A percentile compares a stretch with the other conserved stretches of the same genome.
phyloP scores from a whole-genome alignment of 2,329 filamentous ascomycete genomes.

The Balansia obtecta region DNA sequence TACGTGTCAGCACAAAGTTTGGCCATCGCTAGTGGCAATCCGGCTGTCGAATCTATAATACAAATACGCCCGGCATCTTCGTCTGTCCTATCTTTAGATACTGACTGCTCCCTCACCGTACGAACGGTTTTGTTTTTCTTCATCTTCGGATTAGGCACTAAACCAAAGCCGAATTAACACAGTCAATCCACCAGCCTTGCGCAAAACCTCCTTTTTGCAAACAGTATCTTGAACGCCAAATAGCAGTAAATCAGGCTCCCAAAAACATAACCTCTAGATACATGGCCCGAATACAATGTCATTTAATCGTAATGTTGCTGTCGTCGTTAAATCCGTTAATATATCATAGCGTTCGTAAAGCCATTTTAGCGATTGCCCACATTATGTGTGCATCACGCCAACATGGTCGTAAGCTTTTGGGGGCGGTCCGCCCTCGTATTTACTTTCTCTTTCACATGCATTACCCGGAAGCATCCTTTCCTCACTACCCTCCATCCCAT shows the following conservation, averaged over 20 bases:
- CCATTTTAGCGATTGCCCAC: not conserved
- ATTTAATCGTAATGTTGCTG: constrained; percentile 1
- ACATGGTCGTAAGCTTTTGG: not conserved
- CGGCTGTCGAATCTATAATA: constrained; percentile 8
- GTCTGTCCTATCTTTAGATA: not conserved
- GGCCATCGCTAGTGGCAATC: not conserved
- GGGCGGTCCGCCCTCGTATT: not conserved
- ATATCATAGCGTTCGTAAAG: constrained; percentile 7
- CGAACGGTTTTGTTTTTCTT: not conserved
- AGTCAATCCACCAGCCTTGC: not conserved
- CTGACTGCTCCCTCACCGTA: not conserved
- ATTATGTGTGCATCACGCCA: constrained; percentile 1
- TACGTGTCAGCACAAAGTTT: not conserved
- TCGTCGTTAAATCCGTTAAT: constrained; percentile 5
- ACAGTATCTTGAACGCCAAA: not conserved
- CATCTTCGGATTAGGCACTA: not conserved
- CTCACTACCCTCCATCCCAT: not conserved
- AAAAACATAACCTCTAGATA: not conserved
- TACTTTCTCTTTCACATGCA: not conserved
- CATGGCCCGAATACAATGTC: not conserved
- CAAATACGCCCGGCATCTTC: constrained; percentile 1
- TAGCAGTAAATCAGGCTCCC: not conserved
- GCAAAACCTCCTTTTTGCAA: not conserved
- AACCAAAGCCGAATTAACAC: not conserved
- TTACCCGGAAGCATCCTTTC: too few species aligned